phyloP scores from a whole-genome alignment of 179 eudicot genomes.

The Camellia oleifera region DNA sequence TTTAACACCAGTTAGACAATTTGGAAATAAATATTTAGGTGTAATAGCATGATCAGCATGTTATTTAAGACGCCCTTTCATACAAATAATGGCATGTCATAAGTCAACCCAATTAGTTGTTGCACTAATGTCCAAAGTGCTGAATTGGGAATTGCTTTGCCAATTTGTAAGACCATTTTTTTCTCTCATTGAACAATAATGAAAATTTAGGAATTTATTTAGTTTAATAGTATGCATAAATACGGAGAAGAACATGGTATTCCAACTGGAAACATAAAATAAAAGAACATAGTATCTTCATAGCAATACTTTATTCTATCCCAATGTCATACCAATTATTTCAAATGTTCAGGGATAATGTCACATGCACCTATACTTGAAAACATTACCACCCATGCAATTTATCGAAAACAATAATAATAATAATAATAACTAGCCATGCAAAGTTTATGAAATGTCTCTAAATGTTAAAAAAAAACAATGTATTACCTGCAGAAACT shows the following conservation, averaged over 20 bases:
- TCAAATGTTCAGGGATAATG: not conserved
- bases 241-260: not conserved
- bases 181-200: not conserved
- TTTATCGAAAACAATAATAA: too few species aligned
- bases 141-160: too few species aligned
- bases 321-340: not conserved
- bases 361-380: not conserved
- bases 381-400: not conserved
- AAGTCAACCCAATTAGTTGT: too few species aligned
- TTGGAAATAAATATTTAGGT: not conserved
- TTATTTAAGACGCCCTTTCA: not conserved
- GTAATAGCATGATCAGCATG: not conserved
- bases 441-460: not conserved
- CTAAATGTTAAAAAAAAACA: not conserved
- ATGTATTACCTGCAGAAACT: constrained; percentile 82
- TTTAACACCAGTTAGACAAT: not conserved
- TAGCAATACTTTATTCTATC: not conserved
- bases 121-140: too few species aligned
- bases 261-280: not conserved
- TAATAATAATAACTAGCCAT: not conserved
- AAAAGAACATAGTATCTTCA: not conserved
- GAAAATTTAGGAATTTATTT: not conserved
- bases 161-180: not conserved
- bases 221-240: not conserved
- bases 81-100: not conserved